These are phyloP conservation scores for Ascochyta lentis DNA, from an alignment of 2,329 filamentous ascomycete genomes.

Conservation along the genomic window DNA sequence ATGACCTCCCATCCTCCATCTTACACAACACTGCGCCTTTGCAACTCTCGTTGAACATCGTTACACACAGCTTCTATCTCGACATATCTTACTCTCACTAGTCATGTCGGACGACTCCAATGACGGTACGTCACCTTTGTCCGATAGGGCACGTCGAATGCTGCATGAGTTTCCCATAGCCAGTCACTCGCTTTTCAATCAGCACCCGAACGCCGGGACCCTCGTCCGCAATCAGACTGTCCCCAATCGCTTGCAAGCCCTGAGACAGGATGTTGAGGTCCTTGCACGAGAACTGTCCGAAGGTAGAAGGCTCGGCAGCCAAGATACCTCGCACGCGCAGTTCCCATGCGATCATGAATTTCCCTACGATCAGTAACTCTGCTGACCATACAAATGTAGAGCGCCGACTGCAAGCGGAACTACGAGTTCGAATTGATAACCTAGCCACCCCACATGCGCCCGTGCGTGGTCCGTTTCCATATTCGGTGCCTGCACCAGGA, in stretches of 20 bases:
- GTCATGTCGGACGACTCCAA: conserved; percentile 18
- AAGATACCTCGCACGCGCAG: neutral
- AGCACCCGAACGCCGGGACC: neutral
- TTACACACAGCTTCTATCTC: neutral
- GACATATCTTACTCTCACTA: conserved; percentile 10
- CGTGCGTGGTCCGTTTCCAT: neutral
- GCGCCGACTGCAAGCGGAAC: neutral
- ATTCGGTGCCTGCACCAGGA: neutral
- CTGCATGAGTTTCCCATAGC: neutral
- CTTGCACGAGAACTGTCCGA: conserved; percentile 5
- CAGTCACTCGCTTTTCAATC: neutral
- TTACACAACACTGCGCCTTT: neutral
- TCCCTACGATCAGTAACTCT: neutral
- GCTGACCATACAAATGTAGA: neutral
- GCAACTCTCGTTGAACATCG: neutral
- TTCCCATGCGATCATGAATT: neutral
- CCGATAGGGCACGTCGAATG: neutral
- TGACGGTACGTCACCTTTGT: neutral
- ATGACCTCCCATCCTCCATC: neutral
- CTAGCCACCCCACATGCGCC: neutral
- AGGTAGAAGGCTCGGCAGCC: neutral
- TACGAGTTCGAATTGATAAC: neutral
- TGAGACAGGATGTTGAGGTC: neutral
- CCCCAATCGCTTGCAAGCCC: neutral
- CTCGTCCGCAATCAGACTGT: neutral